phyloP scores from a whole-genome alignment of 1,284 basidiomycete species.

The Ceratobasidium sp. region DNA sequence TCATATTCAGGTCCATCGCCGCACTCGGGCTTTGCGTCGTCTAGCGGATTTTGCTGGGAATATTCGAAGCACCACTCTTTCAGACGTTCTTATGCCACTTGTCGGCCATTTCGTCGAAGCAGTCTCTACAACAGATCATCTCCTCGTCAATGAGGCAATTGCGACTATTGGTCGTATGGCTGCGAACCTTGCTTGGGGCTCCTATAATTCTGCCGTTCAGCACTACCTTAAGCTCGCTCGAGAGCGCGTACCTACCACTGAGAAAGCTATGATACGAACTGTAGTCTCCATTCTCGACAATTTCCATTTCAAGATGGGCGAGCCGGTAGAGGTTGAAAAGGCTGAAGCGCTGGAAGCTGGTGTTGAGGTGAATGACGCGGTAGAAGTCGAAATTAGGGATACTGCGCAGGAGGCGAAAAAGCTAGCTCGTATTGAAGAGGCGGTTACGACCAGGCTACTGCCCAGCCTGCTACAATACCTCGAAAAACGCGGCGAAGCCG shows the following conservation, averaged over 20 bases:
- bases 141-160: slow-evolving; percentile 93
- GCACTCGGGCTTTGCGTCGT: slow-evolving; percentile 87
- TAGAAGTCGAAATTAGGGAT: slow-evolving; percentile 50
- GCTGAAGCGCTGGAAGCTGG: slow-evolving; percentile 54
- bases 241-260: slow-evolving; percentile 73
- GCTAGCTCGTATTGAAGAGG: slow-evolving; percentile 72
- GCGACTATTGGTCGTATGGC: slow-evolving; percentile 80
- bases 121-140: slow-evolving; percentile 83
- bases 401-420: slow-evolving; percentile 45
- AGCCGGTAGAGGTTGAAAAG: slow-evolving; percentile 54
- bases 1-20: slow-evolving; percentile 94
- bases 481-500: slow-evolving; percentile 84
- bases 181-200: slow-evolving; percentile 82
- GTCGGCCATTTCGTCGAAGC: slow-evolving; percentile 85
- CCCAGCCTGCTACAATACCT: slow-evolving; percentile 83
- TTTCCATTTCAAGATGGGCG: slow-evolving; percentile 91
- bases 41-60: slow-evolving; percentile 81
- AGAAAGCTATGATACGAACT: slow-evolving; percentile 88
- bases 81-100: slow-evolving; percentile 89
- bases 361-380: slow-evolving; percentile 54
- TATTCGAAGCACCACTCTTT: slow-evolving; percentile 79
- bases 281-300: slow-evolving; percentile 89
- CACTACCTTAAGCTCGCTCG: slow-evolving; percentile 84
- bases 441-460: slow-evolving; percentile 80
- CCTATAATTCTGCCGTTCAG: slow-evolving; percentile 86